Percentiles rank a stretch among this genome's conserved stretches.
Evolutionary conservation across 2,329 filamentous ascomycete genomes (phyloP).

Genomic region (Aspergillus melleus): DNA sequence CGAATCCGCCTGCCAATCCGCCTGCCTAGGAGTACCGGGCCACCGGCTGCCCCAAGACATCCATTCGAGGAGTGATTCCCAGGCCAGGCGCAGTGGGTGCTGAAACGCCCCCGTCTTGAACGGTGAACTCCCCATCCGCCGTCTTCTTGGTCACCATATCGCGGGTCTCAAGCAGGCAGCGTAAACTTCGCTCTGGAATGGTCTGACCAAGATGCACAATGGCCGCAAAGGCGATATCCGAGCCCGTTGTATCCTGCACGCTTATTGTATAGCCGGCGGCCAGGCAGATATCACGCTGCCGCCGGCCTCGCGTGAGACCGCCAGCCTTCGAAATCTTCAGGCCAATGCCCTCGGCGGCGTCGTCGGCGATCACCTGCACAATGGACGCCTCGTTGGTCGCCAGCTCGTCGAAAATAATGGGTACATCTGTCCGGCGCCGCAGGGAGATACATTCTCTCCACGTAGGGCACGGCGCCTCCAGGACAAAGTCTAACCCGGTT

Average conservation of each 20-base stretch:
- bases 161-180: constrained; percentile 12
- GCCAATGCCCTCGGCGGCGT: constrained; percentile 26
- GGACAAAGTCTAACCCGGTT: constrained; percentile 21
- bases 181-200: constrained; percentile 14
- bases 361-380: constrained; percentile 23
- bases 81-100: constrained; percentile 13
- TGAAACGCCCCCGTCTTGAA: constrained; percentile 4
- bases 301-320: constrained; percentile 19
- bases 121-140: constrained; percentile 19
- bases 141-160: constrained; percentile 25
- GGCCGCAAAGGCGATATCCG: constrained; percentile 29
- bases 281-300: constrained; percentile 24
- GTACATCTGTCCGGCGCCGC: constrained; percentile 20
- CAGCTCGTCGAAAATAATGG: constrained; percentile 26
- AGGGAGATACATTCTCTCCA: constrained; percentile 24
- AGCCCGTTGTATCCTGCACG: constrained; percentile 25
- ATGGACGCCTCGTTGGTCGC: constrained; percentile 17
- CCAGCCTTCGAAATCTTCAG: constrained; percentile 26
- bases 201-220: constrained; percentile 24
- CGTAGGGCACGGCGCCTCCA: constrained; percentile 27
- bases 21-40: constrained; percentile 10
- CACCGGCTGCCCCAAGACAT: constrained; percentile 14
- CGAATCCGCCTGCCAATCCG: not conserved
- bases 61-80: constrained; percentile 10
- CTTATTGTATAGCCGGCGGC: constrained; percentile 1